phyloP scores from a whole-genome alignment of 2,329 filamentous ascomycete genomes.

The Corniculantispora saksenae region DNA sequence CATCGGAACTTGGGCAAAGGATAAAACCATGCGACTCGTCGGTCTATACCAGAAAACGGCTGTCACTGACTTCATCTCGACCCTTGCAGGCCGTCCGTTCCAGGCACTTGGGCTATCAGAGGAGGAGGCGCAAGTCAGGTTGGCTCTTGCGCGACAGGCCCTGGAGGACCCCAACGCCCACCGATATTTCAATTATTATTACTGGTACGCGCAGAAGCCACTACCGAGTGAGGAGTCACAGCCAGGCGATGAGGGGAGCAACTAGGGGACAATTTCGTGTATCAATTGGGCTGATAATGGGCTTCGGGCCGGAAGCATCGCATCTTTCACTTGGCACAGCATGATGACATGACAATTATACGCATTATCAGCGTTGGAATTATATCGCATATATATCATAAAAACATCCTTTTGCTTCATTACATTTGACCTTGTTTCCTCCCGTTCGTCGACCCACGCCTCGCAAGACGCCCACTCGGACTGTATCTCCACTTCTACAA shows the following conservation, averaged over 20 bases:
- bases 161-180: slow-evolving; percentile 39
- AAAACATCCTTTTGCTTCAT: background rate
- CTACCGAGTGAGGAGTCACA: background rate
- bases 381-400: background rate
- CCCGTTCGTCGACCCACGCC: background rate
- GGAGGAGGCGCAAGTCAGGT: slow-evolving; percentile 37
- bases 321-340: background rate
- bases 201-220: slow-evolving; percentile 46
- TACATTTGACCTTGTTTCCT: background rate
- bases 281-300: background rate
- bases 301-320: background rate
- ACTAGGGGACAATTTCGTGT: background rate
- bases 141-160: slow-evolving; percentile 33
- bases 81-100: slow-evolving; percentile 44
- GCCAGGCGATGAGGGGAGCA: background rate
- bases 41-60: slow-evolving; percentile 48
- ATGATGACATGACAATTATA: background rate
- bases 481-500: background rate
- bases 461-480: background rate
- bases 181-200: slow-evolving; percentile 45
- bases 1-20: slow-evolving; percentile 47
- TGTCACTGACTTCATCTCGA: slow-evolving; percentile 43
- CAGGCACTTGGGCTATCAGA: slow-evolving; percentile 37
- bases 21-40: slow-evolving; percentile 41
- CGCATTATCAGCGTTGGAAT: background rate